phyloP scores from a whole-genome alignment of 768 basidiomycete genomes.

The Leccinum disarticulatum region DNA sequence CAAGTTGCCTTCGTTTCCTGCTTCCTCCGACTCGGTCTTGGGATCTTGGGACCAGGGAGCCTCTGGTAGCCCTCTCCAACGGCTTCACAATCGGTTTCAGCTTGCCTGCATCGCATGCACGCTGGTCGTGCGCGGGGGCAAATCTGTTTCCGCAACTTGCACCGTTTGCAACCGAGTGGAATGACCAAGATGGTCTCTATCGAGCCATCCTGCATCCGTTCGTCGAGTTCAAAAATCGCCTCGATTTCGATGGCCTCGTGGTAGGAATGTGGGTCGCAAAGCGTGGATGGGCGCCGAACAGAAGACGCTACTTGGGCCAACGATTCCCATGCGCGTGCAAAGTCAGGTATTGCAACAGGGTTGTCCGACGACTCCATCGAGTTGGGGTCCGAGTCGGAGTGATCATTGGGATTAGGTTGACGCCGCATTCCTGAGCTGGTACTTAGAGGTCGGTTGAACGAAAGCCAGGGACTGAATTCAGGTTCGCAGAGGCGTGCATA shows the following conservation, averaged over 20 bases:
- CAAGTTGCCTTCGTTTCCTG: neutral
- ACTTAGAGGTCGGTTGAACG: neutral
- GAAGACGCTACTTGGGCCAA: conserved; percentile 7
- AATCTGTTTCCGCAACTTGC: conserved; percentile 7
- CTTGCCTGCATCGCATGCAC: conserved; percentile 25
- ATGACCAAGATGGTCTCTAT: conserved; percentile 23
- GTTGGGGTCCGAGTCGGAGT: neutral
- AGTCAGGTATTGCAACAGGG: conserved; percentile 11
- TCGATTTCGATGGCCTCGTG: conserved; percentile 21
- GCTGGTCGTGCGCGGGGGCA: conserved; percentile 29
- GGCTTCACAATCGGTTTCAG: conserved; percentile 2
- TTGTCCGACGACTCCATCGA: neutral
- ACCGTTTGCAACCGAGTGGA: conserved; percentile 19
- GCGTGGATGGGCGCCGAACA: conserved; percentile 29
- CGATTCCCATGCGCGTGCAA: conserved; percentile 23
- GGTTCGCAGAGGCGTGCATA: neutral
- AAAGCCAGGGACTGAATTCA: neutral
- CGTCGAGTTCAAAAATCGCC: conserved; percentile 30
- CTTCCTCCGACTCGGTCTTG: neutral
- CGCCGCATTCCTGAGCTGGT: conserved; percentile 9
- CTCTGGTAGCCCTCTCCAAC: conserved; percentile 16
- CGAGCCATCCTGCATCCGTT: conserved; percentile 8
- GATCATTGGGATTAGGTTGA: neutral
- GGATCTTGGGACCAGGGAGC: conserved; percentile 25
- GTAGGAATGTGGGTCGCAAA: conserved; percentile 17